Percentiles rank a stretch among this genome's conserved stretches.
phyloP scores from a whole-genome alignment of 2,329 filamentous ascomycete species.

The Aspergillus sp. region DNA sequence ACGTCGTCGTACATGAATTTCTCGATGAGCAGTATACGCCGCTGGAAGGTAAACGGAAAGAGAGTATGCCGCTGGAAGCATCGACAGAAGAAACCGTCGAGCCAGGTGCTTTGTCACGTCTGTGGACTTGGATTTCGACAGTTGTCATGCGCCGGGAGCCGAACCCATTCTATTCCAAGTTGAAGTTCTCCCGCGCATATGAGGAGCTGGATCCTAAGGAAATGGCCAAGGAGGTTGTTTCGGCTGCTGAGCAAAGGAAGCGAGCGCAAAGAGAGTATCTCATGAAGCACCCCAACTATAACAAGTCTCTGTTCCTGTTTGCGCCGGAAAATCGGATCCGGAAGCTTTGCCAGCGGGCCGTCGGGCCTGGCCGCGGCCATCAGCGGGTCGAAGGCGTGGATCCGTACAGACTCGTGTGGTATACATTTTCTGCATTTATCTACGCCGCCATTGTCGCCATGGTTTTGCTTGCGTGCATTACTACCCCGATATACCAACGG shows the following conservation, averaged over 20 bases:
- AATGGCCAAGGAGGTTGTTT: slow-evolving; percentile 85
- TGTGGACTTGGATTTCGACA: slow-evolving; percentile 53
- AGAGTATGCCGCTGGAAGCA: slow-evolving; percentile 18
- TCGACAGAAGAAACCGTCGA: slow-evolving; percentile 38
- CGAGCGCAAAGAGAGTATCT: slow-evolving; percentile 87
- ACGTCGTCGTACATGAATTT: slow-evolving; percentile 90
- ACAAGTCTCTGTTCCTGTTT: slow-evolving; percentile 85
- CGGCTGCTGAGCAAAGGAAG: slow-evolving; percentile 71
- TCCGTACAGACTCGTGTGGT: slow-evolving; percentile 85
- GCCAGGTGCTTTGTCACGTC: slow-evolving; percentile 49
- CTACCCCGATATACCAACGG: slow-evolving; percentile 88
- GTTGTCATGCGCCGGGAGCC: slow-evolving; percentile 60
- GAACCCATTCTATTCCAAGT: slow-evolving; percentile 88
- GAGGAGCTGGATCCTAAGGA: slow-evolving; percentile 73
- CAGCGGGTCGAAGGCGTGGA: slow-evolving; percentile 83
- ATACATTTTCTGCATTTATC: slow-evolving; percentile 83
- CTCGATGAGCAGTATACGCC: slow-evolving; percentile 59
- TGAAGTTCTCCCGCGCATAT: slow-evolving; percentile 60
- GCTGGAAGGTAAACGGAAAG: slow-evolving; percentile 19
- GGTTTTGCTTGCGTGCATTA: slow-evolving; percentile 92
- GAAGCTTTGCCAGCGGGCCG: slow-evolving; percentile 74
- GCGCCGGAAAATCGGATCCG: slow-evolving; percentile 67
- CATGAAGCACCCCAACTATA: slow-evolving; percentile 77
- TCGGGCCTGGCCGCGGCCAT: slow-evolving; percentile 78
- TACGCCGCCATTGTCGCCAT: slow-evolving; percentile 92